These are phyloP conservation scores for Chlorella sp. DNA, from an alignment of 139 green algal genomes.

Conservation along the genomic window DNA sequence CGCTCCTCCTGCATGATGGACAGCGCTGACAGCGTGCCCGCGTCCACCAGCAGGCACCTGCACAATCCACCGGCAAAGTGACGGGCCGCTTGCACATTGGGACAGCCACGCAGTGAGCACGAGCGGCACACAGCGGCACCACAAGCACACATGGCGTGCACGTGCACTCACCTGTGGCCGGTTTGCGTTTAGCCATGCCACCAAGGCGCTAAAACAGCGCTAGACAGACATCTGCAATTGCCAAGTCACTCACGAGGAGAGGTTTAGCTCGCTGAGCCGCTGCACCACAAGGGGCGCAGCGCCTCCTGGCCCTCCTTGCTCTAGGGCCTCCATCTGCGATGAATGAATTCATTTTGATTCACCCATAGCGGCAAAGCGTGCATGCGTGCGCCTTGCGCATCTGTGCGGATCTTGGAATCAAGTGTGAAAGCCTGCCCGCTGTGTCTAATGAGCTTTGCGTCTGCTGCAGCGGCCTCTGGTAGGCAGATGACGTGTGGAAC, in stretches of 20 bases:
- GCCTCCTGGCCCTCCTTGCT: no score
- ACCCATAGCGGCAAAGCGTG: neutral
- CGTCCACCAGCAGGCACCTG: conserved; percentile 58
- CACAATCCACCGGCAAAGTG: neutral
- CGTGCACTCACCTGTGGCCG: neutral
- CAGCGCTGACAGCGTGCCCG: conserved; percentile 45
- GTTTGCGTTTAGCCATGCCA: neutral
- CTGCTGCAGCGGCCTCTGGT: neutral
- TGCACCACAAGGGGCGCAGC: no score
- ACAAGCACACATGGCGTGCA: neutral
- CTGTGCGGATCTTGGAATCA: neutral
- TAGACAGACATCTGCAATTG: no score
- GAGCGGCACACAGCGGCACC: neutral
- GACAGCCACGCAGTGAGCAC: neutral
- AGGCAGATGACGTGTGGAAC: neutral
- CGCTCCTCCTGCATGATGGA: conserved; percentile 69
- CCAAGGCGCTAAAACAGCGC: no score
- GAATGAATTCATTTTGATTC: no score
- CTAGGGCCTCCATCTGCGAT: no score
- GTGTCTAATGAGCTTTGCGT: neutral
- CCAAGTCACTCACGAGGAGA: no score
- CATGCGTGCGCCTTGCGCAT: neutral
- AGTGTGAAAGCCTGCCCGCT: no score
- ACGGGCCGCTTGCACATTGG: neutral
- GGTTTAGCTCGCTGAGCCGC: no score